Evolutionary conservation across 2,329 filamentous ascomycete species (phyloP), one percentile per base, ranked within the genome.

Genomic region (Calonectria henricotiae): DNA sequence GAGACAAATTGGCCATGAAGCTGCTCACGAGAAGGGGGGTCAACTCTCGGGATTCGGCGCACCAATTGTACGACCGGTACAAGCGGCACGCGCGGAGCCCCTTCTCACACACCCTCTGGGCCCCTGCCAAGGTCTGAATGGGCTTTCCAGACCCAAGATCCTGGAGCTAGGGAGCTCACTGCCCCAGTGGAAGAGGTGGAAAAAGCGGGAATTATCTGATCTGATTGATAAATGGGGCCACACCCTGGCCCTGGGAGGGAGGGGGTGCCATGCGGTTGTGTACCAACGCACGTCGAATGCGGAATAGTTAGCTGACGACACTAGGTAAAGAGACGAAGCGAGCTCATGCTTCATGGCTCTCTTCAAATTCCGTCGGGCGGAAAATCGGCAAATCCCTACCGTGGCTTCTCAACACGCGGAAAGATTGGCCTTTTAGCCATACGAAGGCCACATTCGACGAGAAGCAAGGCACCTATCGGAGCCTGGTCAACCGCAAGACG

Each of bases 201-300:
- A 46, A 64, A 58, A 58, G 20, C 58, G 20, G 51, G 32, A 27
- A 58, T 58, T 65, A 65, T 65, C 62, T 55, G 62, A 65, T 65
- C 35, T 23, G 62, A 65, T 65, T 65, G 62, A 58, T 65, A 65
- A 55, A 25, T 51, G 37, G 37, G 43, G 43, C 30, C 43, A 46
- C 20, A 23, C 43, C 43, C 43, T 37, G n/a, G 43, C 8, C 17
- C 51, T 37, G 20, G 46, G 13, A 30, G 47, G 9, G 35, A 20
- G 35, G 35, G 35, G 3, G 47, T 30, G 27, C 5, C 4, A 2
- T 15, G 41, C 5, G 15, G 27, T 4, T 11, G 13, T 25, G 35
- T 17, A 12, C 1, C 35, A 39, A 13, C 1, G 35, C 35, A 51
- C 3, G 47, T 32, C 47, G 6, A 32, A 25, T 32, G 15, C 6